Conservation (phyloP, 345 rosid species). For the Kandelia obovata region DNA sequence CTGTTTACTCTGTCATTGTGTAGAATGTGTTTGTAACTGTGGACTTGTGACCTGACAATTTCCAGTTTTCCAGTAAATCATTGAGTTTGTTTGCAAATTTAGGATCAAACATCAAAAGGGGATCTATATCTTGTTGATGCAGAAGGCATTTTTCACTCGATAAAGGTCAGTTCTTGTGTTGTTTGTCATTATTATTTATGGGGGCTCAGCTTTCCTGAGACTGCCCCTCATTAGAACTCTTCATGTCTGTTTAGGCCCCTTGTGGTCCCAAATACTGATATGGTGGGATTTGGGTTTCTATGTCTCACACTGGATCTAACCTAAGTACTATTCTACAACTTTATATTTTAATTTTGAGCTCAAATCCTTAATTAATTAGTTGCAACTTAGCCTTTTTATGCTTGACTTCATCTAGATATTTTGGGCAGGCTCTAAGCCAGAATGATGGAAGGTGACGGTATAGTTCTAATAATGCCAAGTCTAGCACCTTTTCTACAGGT, state of each 20-base stretch:
- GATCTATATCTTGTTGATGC: slow-evolving; percentile 70
- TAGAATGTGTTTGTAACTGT: slow-evolving; percentile 4
- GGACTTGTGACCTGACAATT: background rate
- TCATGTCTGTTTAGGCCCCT: slow-evolving; percentile 1
- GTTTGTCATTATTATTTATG: slow-evolving; percentile 12
- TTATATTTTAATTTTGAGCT: background rate
- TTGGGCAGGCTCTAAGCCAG: slow-evolving; percentile 79
- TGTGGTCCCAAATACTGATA: slow-evolving; percentile 16
- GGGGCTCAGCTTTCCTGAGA: background rate
- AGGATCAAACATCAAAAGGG: slow-evolving; percentile 62
- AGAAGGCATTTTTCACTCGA: slow-evolving; percentile 60
- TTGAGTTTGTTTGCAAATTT: slow-evolving; percentile 12
- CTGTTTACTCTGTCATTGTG: background rate
- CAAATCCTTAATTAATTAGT: background rate
- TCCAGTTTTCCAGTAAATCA: background rate
- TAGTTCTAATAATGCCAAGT: slow-evolving; percentile 67
- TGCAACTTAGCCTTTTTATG: slow-evolving; percentile 5
- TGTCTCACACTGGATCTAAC: background rate
- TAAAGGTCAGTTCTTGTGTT: slow-evolving; percentile 59
- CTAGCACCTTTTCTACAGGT: slow-evolving; percentile 94
- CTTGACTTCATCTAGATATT: slow-evolving; percentile 21
- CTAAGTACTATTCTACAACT: background rate
- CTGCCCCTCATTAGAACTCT: background rate
- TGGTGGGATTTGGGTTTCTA: slow-evolving; percentile 12
- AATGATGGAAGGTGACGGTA: slow-evolving; percentile 94